Conservation (phyloP, 768 basidiomycete species). For the Amanita fuliginea region DNA sequence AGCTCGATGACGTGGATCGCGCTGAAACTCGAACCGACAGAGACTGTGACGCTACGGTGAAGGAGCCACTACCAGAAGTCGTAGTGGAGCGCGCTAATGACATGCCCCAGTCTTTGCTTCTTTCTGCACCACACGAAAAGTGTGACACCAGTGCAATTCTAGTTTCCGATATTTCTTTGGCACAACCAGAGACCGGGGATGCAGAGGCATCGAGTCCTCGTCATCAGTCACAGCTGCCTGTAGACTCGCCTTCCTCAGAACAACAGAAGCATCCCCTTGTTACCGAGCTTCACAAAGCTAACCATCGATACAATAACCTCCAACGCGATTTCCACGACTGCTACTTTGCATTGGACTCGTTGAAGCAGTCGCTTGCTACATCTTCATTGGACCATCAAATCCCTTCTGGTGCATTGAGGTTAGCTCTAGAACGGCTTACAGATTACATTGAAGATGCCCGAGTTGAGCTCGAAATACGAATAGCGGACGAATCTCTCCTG, state of each 20-base stretch:
- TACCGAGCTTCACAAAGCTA: conserved; percentile 28
- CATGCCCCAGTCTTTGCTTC: neutral
- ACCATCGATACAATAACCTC: conserved; percentile 47
- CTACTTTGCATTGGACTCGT: conserved; percentile 49
- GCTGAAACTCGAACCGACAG: neutral
- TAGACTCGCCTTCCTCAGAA: neutral
- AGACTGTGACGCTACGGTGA: neutral
- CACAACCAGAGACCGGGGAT: neutral
- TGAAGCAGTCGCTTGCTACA: conserved; percentile 24
- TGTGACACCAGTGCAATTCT: neutral
- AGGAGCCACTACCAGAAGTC: neutral
- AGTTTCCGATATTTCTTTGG: neutral
- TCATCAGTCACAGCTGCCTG: neutral
- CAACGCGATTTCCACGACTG: conserved; percentile 62
- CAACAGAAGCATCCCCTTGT: conserved; percentile 27
- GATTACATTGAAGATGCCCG: conserved; percentile 73
- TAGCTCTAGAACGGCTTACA: conserved; percentile 49
- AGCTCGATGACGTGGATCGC: neutral
- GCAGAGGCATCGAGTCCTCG: no score
- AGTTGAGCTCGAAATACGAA: conserved; percentile 73
- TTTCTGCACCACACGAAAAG: neutral
- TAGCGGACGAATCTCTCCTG: conserved; percentile 61
- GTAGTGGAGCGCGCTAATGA: neutral
- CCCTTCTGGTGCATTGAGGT: conserved; percentile 28
- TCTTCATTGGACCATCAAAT: conserved; percentile 11